Base-by-base conservation (phyloP, 305 asterid species). In the Fraxinus platypoda region DNA sequence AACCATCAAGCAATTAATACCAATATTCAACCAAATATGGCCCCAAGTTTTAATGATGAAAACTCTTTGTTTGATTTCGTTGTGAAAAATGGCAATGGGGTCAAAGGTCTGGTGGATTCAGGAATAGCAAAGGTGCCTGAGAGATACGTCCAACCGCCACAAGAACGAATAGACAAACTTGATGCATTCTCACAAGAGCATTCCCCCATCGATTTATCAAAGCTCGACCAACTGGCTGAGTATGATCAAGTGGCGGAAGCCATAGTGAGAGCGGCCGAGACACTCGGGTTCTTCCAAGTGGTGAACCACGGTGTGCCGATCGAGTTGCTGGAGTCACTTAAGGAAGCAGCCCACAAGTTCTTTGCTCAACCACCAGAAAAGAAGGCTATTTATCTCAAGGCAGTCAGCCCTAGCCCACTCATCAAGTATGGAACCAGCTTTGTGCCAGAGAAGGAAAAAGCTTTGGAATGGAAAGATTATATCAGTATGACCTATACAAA, bases 381-480 rank as follows among this genome's bases (percentile, higher is more conserved):
- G 31, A 88, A 88, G 71, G 85, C 86, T 9, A 41, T 80, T 79
- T 88, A 86, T 80, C 84, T 85, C 43, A 80, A 86, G 66, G 86
- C 62, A 74, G 74, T 74, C 3, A 86, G 89, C 21, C 87, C 87
- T 6, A 86, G 85, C 78, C 86, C 85, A 6, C 83, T 84, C 9
- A 86, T 86, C 33, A 83, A 86, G 46, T 88, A 85, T 84, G 88
- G 87, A n/a, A 83, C 89, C 1, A 88, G 89, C 28, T 83, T 88
- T 88, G 86, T 52, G 0, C 89, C 90, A 28, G 85, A 86, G 15
- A 84, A 82, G 35, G 89, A 88, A 75, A 85, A 79, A 59, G 83
- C 88, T 74, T 59, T 88, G 87, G 90, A 88, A 78, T 88, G 90
- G 89, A 88, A 86, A 79, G 90, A 88, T 82, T 83, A 81, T 86